These are phyloP conservation scores for Cavenderia fasciculata DNA, from an alignment of 78 protist genomes.

Conservation along the genomic window DNA sequence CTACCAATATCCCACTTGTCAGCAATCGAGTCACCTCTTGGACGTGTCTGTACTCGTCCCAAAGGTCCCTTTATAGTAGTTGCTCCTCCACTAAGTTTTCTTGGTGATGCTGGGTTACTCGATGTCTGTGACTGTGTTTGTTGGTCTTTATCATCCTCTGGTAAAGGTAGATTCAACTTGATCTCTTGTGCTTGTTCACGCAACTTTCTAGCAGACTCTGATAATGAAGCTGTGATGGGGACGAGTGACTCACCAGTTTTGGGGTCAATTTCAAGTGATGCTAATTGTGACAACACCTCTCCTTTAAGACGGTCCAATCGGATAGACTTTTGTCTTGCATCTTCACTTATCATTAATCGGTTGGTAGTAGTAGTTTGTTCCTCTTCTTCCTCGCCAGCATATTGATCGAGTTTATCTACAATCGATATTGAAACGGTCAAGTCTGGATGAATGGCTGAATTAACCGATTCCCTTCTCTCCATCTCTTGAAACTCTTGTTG, in stretches of 20 bases:
- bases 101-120: not conserved
- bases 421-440: not conserved
- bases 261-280: too few species aligned
- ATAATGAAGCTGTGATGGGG: not conserved
- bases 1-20: slow-evolving; percentile 71
- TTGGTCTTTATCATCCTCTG: too few species aligned
- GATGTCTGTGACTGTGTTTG: too few species aligned
- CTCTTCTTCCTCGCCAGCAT: not conserved
- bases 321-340: not conserved
- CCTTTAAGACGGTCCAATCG: not conserved
- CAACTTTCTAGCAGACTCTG: slow-evolving; percentile 7
- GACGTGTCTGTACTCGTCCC: not conserved
- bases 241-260: too few species aligned
- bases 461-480: not conserved
- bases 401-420: not conserved
- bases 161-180: too few species aligned
- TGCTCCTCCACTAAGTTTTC: not conserved
- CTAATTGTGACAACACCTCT: not conserved
- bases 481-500: slow-evolving; percentile 35
- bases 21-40: slow-evolving; percentile 63
- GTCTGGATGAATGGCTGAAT: not conserved
- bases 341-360: not conserved
- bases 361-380: slow-evolving; percentile 6
- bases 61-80: not conserved
- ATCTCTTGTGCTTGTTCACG: too few species aligned